Evolutionary conservation across 2,329 filamentous ascomycete species (phyloP), one percentile per base, ranked within the genome.

Genomic region (Trichoderma breve): DNA sequence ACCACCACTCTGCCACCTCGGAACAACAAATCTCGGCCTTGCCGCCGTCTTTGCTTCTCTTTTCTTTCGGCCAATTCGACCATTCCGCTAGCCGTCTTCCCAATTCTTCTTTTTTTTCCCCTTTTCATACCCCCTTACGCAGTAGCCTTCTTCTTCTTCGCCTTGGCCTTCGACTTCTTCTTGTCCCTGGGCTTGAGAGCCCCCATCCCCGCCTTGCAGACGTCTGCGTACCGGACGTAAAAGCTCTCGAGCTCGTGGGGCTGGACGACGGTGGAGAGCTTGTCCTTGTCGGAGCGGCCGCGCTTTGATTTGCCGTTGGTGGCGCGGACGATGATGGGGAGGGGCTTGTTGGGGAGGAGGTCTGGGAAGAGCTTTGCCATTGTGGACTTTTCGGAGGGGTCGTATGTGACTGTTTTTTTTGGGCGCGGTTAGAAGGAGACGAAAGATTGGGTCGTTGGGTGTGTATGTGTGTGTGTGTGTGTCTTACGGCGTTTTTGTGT

Each of bases 111-210:
- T 21, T n/a, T 9, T 47, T n/a, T 6, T 21, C 36, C n/a, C 15
- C 18, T 57, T 57, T 60, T 11, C 55, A 21, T 76, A 47, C 77
- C 15, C 9, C 55, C 12, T 6, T 32, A 70, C 34, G 66, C 60
- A 26, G 78, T 77, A 0, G 81, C 82, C 82, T 88, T 91, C 84
- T 90, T 92, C 83, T 86, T 89, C 84, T 91, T 93, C 74, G 92
- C 93, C 80, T 92, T 92, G 76, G 92, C 90, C 43, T 51, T 92
- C 76, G 92, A 90, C 43, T 51, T 93, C 84, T 91, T 90, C 87
- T 93, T 89, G 83, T 98, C 95, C 76, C 96, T 88, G 80, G 97
- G 97, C 89, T 97, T 98, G 83, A 99, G 80, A 8, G 91, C 91
- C 63, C 88, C 87, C 94, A 98, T 98, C 6, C 94, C 94, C 0